Base-by-base conservation (phyloP, 768 basidiomycete genomes). In the Naganishia onofrii region DNA sequence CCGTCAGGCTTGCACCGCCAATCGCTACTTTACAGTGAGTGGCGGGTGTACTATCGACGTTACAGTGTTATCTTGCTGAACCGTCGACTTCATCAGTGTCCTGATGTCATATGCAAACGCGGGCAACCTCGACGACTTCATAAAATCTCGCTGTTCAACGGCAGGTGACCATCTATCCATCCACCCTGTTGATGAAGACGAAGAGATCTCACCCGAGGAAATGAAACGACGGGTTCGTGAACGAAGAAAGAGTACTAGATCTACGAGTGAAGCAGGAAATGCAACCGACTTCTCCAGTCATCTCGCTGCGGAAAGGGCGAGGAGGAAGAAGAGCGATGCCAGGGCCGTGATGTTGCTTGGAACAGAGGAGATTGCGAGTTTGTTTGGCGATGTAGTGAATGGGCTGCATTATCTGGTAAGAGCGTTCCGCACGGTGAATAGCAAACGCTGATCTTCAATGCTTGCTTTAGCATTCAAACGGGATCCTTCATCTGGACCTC, bases 401-500 rank as follows among this genome's bases (percentile, higher is more conserved):
- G 94, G 94, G 0, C 82, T 98, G 58, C 87, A 86, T 0, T 98
- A 95, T 76, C 81, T 98, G 81, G 93, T 93, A 72, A 68, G 87
- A 80, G 32, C 13, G 28, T 8, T 32, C 19, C 55, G 17, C 23
- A 1, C 13, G 9, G 12, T 17, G 9, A 52, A n/a, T 42, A 36
- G 53, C 64, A 34, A 19, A 38, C 4, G 60, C 51, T 54, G 31
- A 42, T 2, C 17, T 12, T 21, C 23, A 28, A 26, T 46, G 23
- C 21, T 15, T 26, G n/a, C 12, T 15, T 0, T 72, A 81, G 76
- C 82, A 83, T 68, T 71, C 76, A 1, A 79, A 80, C 51, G 77
- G 91, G 0, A 94, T 97, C 63, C 79, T 98, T 28, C 94, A 98
- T 78, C 86, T 96, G 3, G 94, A 97, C 77, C 82, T 98, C 72